Base-by-base conservation (phyloP, 1,284 basidiomycete genomes). In the Schizophyllum commune region DNA sequence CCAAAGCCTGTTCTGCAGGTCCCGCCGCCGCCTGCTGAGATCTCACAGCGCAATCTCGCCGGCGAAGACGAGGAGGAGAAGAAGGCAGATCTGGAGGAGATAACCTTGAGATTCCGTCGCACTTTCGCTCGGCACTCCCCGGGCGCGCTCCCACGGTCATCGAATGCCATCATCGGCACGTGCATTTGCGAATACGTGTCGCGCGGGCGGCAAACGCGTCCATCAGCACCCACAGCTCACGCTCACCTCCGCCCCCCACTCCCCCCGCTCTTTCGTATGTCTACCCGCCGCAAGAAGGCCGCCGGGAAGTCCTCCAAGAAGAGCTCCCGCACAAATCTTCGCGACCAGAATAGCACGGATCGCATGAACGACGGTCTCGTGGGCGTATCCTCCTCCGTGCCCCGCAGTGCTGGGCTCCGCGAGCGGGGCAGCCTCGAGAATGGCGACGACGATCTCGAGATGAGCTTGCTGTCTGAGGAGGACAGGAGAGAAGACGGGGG, bases 381-480 rank as follows among this genome's bases (percentile, higher is more conserved):
- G 74, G 77, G 75, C 52, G 72, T 78, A 58, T 74, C 75, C 58
- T 76, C 77, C 39, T 47, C 39, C 9, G 39, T 79, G 58, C 86
- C 89, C 54, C 83, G 88, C 57, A 85, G 83, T 0, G 83, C 85
- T 32, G 79, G 76, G 64, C 74, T 77, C 61, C 77, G 76, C 63
- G 73, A 74, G 59, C 66, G 75, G 39, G 69, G 69, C 63, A 65
- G 65, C 56, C 62, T 74, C 60, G 73, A 77, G 61, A 68, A 69
- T 59, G 76, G 69, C 9, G 77, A 78, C 52, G 84, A 87, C 55
- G 85, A 84, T 58, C 79, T 90, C 0, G 85, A 90, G 71, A 71
- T 91, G 55, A 82, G 78, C 66, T 74, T 91, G 58, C 74, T 91
- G 58, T 79, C 75, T 13, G 85, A 84, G 54, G 81, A 83, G 27